Evolutionary conservation across 768 basidiomycete genomes (phyloP).

Genomic region (Pleurotus eryngii): DNA sequence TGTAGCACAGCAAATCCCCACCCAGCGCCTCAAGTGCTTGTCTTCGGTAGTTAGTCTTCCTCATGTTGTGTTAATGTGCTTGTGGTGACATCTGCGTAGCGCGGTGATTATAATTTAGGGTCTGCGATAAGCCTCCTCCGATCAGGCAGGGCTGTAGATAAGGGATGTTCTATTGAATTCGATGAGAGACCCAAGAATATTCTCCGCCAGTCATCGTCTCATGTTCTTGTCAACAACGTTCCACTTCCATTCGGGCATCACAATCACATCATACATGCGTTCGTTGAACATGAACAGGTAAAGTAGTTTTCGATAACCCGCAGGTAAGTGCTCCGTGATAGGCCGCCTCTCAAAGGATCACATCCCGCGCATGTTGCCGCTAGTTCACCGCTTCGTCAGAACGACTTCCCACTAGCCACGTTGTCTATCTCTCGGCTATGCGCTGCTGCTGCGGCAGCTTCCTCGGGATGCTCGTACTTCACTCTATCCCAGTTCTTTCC

Average conservation of each 20-base stretch:
- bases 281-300: too few species aligned
- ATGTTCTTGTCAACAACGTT: too few species aligned
- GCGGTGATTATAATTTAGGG: background rate
- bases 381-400: background rate
- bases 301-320: too few species aligned
- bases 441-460: slow-evolving; percentile 3
- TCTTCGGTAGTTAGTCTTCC: slow-evolving; percentile 23
- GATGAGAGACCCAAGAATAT: too few species aligned
- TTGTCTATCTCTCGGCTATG: slow-evolving; percentile 13
- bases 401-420: slow-evolving; percentile 3
- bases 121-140: background rate
- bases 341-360: background rate
- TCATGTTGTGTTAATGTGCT: background rate
- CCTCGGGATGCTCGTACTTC: slow-evolving; percentile 11
- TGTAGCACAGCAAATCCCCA: slow-evolving; percentile 15
- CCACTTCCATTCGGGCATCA: too few species aligned
- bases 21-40: slow-evolving; percentile 44
- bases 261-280: too few species aligned
- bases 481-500: slow-evolving; percentile 24
- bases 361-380: background rate
- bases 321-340: too few species aligned
- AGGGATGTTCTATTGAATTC: background rate
- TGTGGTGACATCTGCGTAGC: background rate
- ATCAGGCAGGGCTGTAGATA: background rate
- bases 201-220: too few species aligned